phyloP scores from a whole-genome alignment of 1,284 basidiomycete species.

The Heterobasidion occidentale region DNA sequence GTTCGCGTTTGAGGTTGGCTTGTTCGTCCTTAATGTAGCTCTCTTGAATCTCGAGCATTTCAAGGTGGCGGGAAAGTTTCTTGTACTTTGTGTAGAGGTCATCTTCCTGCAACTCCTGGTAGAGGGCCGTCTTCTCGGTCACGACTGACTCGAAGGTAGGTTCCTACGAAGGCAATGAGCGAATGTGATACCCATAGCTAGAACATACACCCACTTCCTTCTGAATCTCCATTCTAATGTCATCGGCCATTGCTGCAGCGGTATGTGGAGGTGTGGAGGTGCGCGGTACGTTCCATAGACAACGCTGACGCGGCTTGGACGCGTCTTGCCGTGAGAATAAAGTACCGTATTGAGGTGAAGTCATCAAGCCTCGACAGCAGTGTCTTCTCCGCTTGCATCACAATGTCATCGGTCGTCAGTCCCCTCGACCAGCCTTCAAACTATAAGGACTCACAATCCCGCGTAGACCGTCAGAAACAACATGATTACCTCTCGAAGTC shows the following conservation, averaged over 20 bases:
- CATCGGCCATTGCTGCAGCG: slow-evolving; percentile 47
- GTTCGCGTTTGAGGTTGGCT: slow-evolving; percentile 94
- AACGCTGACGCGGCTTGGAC: slow-evolving; percentile 47
- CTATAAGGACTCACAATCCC: slow-evolving; percentile 86
- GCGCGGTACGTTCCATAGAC: neutral
- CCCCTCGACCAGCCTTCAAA: slow-evolving; percentile 90
- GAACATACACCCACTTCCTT: slow-evolving; percentile 54
- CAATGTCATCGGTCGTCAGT: slow-evolving; percentile 83
- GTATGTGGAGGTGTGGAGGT: neutral
- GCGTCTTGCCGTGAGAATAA: slow-evolving; percentile 12
- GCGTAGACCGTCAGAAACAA: slow-evolving; percentile 65
- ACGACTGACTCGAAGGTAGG: slow-evolving; percentile 85
- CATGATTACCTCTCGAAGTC: slow-evolving; percentile 66
- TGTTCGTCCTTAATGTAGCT: slow-evolving; percentile 99
- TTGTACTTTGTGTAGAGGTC: slow-evolving; percentile 95
- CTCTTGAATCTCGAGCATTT: slow-evolving; percentile 93
- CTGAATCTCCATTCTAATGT: slow-evolving; percentile 79
- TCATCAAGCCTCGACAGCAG: neutral
- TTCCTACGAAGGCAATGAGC: slow-evolving; percentile 47
- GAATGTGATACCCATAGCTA: neutral
- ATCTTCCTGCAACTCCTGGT: slow-evolving; percentile 84
- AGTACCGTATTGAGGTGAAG: neutral
- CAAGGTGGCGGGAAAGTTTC: slow-evolving; percentile 86
- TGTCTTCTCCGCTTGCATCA: slow-evolving; percentile 1
- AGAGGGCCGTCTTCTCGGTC: slow-evolving; percentile 80